A percentile compares a stretch with the other conserved stretches of the same genome.
phyloP scores from a whole-genome alignment of 768 basidiomycete species.

The Naganishia randhawae region DNA sequence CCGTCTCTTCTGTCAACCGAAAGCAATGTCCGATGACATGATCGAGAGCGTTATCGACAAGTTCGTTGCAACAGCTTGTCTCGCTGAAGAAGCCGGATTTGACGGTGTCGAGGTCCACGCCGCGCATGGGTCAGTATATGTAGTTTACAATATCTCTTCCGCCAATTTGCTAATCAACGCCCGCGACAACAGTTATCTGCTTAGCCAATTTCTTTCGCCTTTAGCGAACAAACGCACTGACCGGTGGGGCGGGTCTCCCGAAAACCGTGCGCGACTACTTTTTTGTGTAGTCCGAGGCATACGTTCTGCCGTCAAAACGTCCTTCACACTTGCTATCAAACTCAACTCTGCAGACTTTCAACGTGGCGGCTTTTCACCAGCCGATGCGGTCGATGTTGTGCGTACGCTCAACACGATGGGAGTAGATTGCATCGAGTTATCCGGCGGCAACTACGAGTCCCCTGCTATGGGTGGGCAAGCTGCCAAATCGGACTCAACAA shows the following conservation, averaged over 20 bases:
- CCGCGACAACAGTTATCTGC: conserved; percentile 15
- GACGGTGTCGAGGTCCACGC: conserved; percentile 22
- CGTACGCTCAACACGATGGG: background rate
- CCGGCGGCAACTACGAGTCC: conserved; percentile 5
- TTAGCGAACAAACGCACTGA: conserved; percentile 51
- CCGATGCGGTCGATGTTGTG: background rate
- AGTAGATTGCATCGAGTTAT: conserved; percentile 3
- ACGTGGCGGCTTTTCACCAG: conserved; percentile 1
- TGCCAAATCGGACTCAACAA: background rate
- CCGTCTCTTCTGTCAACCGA: background rate
- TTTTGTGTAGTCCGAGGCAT: conserved; percentile 21
- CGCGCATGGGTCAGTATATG: conserved; percentile 1
- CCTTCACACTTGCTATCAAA: conserved; percentile 5
- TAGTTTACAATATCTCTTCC: background rate
- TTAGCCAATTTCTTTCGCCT: conserved; percentile 45
- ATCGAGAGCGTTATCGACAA: conserved; percentile 10
- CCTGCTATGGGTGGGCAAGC: background rate
- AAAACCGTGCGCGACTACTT: conserved; percentile 47
- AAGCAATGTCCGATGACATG: background rate
- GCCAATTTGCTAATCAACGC: background rate
- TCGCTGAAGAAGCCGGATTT: conserved; percentile 16
- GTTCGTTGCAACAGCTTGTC: background rate
- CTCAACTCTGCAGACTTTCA: conserved; percentile 8
- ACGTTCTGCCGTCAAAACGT: background rate
- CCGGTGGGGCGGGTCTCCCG: conserved; percentile 48